phyloP scores from a whole-genome alignment of 345 rosid species.

The Lenwebbia sp. region DNA sequence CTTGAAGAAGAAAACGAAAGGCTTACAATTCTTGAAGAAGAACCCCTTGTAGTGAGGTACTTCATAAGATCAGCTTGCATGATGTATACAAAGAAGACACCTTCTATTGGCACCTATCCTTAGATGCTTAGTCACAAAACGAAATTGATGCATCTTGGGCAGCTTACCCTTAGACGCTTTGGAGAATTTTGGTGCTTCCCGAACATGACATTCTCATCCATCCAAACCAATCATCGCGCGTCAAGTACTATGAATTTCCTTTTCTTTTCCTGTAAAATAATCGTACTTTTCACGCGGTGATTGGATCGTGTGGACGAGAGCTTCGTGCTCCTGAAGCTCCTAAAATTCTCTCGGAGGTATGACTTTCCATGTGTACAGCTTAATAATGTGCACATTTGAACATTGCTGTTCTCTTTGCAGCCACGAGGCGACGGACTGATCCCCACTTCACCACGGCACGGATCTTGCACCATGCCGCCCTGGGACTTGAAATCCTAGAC shows the following conservation, averaged over 20 bases:
- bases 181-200: background rate
- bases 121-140: background rate
- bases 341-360: background rate
- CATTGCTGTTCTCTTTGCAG: slow-evolving; percentile 12
- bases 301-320: background rate
- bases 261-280: background rate
- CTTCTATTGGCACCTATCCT: background rate
- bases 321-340: background rate
- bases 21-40: background rate
- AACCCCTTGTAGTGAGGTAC: background rate
- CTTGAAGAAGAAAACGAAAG: background rate
- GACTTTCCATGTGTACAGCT: background rate
- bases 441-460: slow-evolving; percentile 36
- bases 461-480: slow-evolving; percentile 56
- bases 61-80: background rate
- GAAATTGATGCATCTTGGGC: background rate
- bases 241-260: background rate
- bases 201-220: background rate
- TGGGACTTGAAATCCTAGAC: slow-evolving; percentile 22
- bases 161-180: background rate
- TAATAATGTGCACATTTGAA: background rate
- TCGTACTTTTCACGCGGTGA: background rate
- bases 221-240: background rate
- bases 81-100: background rate
- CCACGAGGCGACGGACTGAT: slow-evolving; percentile 16